Conservation (phyloP, 495 filamentous ascomycete species). For the Aspergillus indologenus region DNA sequence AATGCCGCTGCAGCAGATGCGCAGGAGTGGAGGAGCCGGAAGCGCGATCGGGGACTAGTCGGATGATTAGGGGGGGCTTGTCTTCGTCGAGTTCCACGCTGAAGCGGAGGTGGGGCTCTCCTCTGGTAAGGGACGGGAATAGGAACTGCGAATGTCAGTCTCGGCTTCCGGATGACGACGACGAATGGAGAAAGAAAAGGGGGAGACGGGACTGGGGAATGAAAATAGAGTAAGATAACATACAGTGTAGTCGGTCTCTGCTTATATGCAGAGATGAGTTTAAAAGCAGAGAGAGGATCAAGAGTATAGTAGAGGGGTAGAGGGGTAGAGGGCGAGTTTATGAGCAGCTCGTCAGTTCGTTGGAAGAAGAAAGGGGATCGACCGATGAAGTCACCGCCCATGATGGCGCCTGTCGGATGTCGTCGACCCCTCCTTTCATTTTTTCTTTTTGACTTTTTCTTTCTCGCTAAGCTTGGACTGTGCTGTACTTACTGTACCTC, state of each 20-base stretch:
- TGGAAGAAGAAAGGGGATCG: conserved; percentile 5
- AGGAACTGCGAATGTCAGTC: background rate
- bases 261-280: background rate
- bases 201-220: no score
- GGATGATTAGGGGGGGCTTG: conserved; percentile 1
- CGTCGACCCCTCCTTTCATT: no score
- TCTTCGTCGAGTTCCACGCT: background rate
- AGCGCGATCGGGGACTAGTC: conserved; percentile 5
- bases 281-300: background rate
- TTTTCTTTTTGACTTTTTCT: no score
- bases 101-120: conserved; percentile 7
- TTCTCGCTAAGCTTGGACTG: no score
- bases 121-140: background rate
- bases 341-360: background rate
- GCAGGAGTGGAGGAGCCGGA: conserved; percentile 4
- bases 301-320: no score
- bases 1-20: background rate
- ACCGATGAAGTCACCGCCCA: conserved; percentile 15
- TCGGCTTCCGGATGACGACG: background rate
- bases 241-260: background rate
- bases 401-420: background rate
- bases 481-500: no score
- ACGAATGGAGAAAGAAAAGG: background rate
- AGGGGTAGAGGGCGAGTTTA: background rate
- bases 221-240: background rate